phyloP scores from a whole-genome alignment of 2,329 filamentous ascomycete species.

The Calonectria naviculata region DNA sequence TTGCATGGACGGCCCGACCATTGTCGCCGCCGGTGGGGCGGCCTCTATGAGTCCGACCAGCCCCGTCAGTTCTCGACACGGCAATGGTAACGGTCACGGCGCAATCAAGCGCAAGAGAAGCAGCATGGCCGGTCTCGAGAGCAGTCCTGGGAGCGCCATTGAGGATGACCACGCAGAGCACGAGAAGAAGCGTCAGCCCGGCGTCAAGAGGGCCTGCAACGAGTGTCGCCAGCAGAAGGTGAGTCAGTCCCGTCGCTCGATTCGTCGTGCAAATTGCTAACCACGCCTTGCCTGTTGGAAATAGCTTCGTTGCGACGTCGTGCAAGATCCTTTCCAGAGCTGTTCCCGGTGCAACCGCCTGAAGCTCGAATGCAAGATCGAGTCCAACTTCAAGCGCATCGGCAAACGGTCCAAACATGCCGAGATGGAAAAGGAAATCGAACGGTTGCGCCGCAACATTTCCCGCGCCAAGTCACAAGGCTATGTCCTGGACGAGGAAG shows the following conservation, averaged over 20 bases:
- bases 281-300: background rate
- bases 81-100: slow-evolving; percentile 51
- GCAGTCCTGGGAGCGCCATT: slow-evolving; percentile 66
- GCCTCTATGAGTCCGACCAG: slow-evolving; percentile 66
- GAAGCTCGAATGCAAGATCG: slow-evolving; percentile 86
- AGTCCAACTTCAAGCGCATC: slow-evolving; percentile 87
- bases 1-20: slow-evolving; percentile 62
- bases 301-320: slow-evolving; percentile 85
- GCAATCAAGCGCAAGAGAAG: slow-evolving; percentile 69
- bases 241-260: slow-evolving; percentile 47
- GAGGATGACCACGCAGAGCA: slow-evolving; percentile 67
- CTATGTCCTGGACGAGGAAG: slow-evolving; percentile 65
- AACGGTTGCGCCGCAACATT: slow-evolving; percentile 71
- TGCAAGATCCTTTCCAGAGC: slow-evolving; percentile 81
- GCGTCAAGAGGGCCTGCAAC: slow-evolving; percentile 84
- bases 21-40: slow-evolving; percentile 58
- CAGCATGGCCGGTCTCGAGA: slow-evolving; percentile 64
- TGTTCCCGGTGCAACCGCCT: slow-evolving; percentile 84
- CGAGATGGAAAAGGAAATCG: slow-evolving; percentile 88
- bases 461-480: slow-evolving; percentile 70
- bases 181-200: slow-evolving; percentile 73
- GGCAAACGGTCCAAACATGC: slow-evolving; percentile 86
- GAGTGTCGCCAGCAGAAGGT: slow-evolving; percentile 90
- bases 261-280: slow-evolving; percentile 20
- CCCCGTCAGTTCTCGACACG: slow-evolving; percentile 64